Base-by-base conservation (phyloP, 495 filamentous ascomycete species). In the Neurospora sp. region DNA sequence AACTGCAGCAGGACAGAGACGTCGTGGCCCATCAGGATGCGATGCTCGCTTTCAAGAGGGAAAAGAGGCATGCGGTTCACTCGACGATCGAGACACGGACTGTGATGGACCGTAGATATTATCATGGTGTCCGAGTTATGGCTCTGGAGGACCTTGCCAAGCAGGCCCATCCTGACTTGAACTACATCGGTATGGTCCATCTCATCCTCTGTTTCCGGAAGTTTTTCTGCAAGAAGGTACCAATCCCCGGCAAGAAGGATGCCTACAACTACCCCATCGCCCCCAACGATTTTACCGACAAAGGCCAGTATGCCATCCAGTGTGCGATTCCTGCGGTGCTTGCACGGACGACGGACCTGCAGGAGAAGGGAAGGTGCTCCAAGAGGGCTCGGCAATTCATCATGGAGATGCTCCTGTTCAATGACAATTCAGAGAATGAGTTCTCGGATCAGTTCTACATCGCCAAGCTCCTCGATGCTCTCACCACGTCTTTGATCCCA, bases 1-100 rank as follows among this genome's bases (percentile, higher is more conserved):
- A 99, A 78, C 84, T 99, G 59, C 96, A 99, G 77, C 96, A 99
- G 77, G 96, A 99, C 83, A 87, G 94, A 73, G 96, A 99, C 82
- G 93, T 99, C 68, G 91, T 97, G 68, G 96, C 96, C 12, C 96
- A 99, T 74, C 87, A 96, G 73, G 96, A 99, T 71, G 83, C 86
- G 4, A 84, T 89, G 83, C 79, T 86, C 0, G 87, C 81, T 74
- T 79, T 84, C 22, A 72, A 76, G 8, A 79, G 76, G 39, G 73
- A 77, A 8, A 77, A 78, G n/a, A 74, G 89, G 14, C 91, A 94
- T 80, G 87, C 89, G 37, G 84, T 98, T 45, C 89, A 92, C 14
- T 92, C 96, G 0, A 94, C 93, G 1, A 92, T 98, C 73, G 88
- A 98, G 47, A 86, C 93, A 8, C 88, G 94, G 39, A 98, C 96